phyloP scores from a whole-genome alignment of 177 flowering plant species.

The Vitis hybrid region DNA sequence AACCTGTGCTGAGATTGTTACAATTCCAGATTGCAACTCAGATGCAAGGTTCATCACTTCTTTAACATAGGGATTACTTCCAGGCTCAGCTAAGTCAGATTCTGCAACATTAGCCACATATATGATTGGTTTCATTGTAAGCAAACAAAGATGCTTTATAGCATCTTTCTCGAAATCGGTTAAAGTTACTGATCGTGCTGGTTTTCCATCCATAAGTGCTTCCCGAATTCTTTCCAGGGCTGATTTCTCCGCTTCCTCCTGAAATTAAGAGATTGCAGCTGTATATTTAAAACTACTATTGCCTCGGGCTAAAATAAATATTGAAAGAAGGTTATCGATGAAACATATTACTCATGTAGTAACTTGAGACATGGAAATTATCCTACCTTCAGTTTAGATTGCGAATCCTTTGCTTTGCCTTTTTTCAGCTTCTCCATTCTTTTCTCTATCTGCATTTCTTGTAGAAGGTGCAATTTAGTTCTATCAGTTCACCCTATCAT shows the following conservation, averaged over 20 bases:
- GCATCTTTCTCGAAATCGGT: slow-evolving; percentile 84
- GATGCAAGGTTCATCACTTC: slow-evolving; percentile 73
- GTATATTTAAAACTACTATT: neutral
- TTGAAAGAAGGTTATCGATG: neutral
- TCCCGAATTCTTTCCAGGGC: slow-evolving; percentile 77
- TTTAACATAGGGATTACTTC: slow-evolving; percentile 57
- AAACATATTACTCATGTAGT: neutral
- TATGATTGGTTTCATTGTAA: slow-evolving; percentile 92
- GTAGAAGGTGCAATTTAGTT: slow-evolving; percentile 35
- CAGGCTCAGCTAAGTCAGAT: slow-evolving; percentile 80
- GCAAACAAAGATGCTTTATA: slow-evolving; percentile 85
- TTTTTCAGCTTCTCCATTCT: slow-evolving; percentile 91
- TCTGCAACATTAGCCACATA: slow-evolving; percentile 95
- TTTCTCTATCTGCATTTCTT: slow-evolving; percentile 93
- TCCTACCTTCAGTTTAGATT: slow-evolving; percentile 76
- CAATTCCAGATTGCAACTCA: slow-evolving; percentile 75
- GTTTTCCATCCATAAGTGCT: slow-evolving; percentile 92
- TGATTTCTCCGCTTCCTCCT: slow-evolving; percentile 95
- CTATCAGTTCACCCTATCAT: slow-evolving; percentile 24
- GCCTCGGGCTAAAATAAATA: neutral
- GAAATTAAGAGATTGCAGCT: slow-evolving; percentile 12
- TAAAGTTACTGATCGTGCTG: slow-evolving; percentile 84
- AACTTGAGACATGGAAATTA: slow-evolving; percentile 1
- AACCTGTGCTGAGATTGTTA: slow-evolving; percentile 93
- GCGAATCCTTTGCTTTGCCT: slow-evolving; percentile 77